Base-by-base conservation (phyloP, 2,329 filamentous ascomycete species). In the Calonectria pseudoturangicola region DNA sequence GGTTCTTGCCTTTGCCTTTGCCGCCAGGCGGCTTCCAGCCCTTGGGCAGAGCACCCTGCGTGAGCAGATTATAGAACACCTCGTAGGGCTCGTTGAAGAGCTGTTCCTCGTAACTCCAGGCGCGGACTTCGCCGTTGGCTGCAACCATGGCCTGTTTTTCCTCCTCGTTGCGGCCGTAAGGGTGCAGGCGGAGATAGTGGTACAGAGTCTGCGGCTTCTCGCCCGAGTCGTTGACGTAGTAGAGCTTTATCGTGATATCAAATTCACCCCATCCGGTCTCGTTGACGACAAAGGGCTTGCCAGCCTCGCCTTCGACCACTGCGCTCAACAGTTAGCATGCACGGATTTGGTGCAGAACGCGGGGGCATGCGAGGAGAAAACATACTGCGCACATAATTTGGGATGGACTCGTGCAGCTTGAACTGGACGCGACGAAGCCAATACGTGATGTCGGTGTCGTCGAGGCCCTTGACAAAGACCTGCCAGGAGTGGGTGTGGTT, bases 181-280 rank as follows among this genome's bases (percentile, higher is more conserved):
- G 95, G 81, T 98, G 96, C 13, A 99, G 89, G 66, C 96, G 94
- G 70, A 99, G 87, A 81, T 95, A 95, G 84, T 98, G 97, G 87
- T 97, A 98, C 2, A 98, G 86, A n/a, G 96, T 97, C 85, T 98
- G 95, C 5, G 96, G 94, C 84, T 99, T 99, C 87, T 99, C 97
- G 79, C 92, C 92, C 45, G 93, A 94, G 82, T 97, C 94, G 69
- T 94, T 92, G 69, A 94, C 92, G 85, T 98, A 99, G 87, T 98
- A 98, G 54, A 99, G 89, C 82, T 98, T 95, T 82, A 99, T 93
- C 75, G 96, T 94, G 80, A 99, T 97, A 83, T 97, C 95, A 86
- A 99, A 99, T 86, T 98, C 97, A 80, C 97, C 97, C 94, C 97
- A 99, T 62, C 97, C 97, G 0, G 97, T 98, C 85, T 98, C 97